phyloP scores from a whole-genome alignment of 495 filamentous ascomycete genomes.

The Aspergillus mulundensis region DNA sequence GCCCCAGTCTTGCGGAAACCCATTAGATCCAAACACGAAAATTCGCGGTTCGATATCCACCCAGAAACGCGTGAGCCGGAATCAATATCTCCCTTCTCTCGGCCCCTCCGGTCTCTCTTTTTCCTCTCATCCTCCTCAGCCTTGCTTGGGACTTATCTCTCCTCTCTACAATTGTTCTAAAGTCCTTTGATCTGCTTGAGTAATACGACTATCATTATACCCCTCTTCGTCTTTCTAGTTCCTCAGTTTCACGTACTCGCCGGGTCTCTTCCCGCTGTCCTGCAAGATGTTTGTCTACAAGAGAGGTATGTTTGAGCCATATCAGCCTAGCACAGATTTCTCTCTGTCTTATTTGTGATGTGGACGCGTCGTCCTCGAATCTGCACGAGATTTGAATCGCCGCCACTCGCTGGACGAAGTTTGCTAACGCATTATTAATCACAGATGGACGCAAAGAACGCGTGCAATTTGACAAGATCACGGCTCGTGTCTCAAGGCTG shows the following conservation, averaged over 20 bases:
- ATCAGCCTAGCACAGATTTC: neutral
- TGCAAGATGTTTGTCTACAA: conserved; percentile 66
- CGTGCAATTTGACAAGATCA: conserved; percentile 99
- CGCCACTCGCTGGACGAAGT: conserved; percentile 22
- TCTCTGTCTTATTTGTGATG: neutral
- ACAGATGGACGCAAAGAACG: conserved; percentile 98
- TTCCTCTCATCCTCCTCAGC: conserved; percentile 24
- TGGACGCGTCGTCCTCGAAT: neutral
- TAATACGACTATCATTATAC: conserved; percentile 14
- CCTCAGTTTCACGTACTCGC: conserved; percentile 11
- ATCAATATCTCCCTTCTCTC: conserved; percentile 33
- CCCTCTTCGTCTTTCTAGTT: conserved; percentile 9
- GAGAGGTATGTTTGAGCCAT: conserved; percentile 51
- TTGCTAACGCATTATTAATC: conserved; percentile 23
- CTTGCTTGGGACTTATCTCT: conserved; percentile 18
- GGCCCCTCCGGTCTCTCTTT: conserved; percentile 36
- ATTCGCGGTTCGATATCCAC: conserved; percentile 32
- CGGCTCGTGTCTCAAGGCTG: conserved; percentile 90
- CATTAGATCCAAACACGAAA: conserved; percentile 39
- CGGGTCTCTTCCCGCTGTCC: conserved; percentile 6
- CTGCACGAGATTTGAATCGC: conserved; percentile 2
- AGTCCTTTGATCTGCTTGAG: conserved; percentile 8
- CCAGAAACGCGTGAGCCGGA: conserved; percentile 34
- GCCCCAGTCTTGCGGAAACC: conserved; percentile 15
- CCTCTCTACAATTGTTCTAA: conserved; percentile 15